Base-by-base conservation (phyloP, 441 rosid genomes). In the Croton laevigatus region DNA sequence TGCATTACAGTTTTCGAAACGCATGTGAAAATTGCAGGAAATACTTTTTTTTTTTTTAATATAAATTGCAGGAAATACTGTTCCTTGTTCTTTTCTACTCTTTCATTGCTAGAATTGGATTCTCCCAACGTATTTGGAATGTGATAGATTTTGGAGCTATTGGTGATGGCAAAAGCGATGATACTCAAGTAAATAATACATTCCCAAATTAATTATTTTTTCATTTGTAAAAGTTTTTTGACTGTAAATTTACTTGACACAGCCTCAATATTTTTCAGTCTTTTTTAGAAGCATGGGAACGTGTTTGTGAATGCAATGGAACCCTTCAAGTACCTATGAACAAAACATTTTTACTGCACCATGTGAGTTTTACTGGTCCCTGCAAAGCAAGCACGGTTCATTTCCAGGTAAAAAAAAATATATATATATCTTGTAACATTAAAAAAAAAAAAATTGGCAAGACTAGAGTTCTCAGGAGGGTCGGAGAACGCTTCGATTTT, bases 161-260 rank as follows among this genome's bases (percentile, higher is more conserved):
- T 9, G 82, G 83, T 60, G 76, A 71, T 71, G 82, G 83, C 73
- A 20, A 14, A 32, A 40, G 54, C 2, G 77, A 82, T 38, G 81
- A 82, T 48, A 42, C 80, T 58, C n/a, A 3, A 13, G 85, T 79
- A 75, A 59, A 8, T 62, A 17, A 14, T 22, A 20, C n/a, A 11
- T 4, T 52, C 10, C 10, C n/a, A n/a, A n/a, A 51, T n/a, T 16
- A 16, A 16, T 7, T 7, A 5, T n/a, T n/a, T n/a, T n/a, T n/a
- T n/a, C n/a, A 14, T 17, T 52, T 52, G 16, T 4, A 48, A 48
- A 14, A 13, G n/a, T 52, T 52, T 52, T 4, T 5, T 5, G 5
- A 38, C 42, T 1, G 19, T n/a, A n/a, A 13, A 14, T 48, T 13
- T 46, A 46, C 49, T 46, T 12, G 49, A 46, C 49, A 46, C 11